A percentile compares a stretch with the other conserved stretches of the same genome.
These are phyloP conservation scores for Davidsoniella neocaledoniae DNA, from an alignment of 2,329 filamentous ascomycete species.

Conservation along the genomic window DNA sequence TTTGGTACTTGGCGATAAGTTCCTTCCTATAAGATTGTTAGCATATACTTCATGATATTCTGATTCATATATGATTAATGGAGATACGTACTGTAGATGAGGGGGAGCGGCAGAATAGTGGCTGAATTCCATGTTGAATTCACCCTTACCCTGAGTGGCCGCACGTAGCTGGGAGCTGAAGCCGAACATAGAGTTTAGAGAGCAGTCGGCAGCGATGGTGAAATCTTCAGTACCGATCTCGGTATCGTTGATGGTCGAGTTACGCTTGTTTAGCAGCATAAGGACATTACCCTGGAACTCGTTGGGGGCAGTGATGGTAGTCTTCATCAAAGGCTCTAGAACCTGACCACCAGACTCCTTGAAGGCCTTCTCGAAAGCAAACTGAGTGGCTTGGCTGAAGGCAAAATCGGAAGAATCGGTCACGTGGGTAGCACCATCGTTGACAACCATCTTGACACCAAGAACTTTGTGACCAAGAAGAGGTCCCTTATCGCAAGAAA, in stretches of 20 bases:
- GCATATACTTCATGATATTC: constrained; percentile 13
- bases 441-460: constrained; percentile 77
- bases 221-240: constrained; percentile 92
- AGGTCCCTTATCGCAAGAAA: constrained; percentile 70
- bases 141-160: constrained; percentile 92
- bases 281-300: constrained; percentile 97
- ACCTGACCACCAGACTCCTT: constrained; percentile 63
- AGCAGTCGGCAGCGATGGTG: constrained; percentile 79
- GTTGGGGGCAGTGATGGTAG: constrained; percentile 81
- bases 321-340: constrained; percentile 96
- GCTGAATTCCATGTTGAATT: constrained; percentile 98
- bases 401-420: constrained; percentile 95
- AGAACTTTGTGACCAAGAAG: constrained; percentile 87
- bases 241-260: constrained; percentile 85
- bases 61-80: neutral
- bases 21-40: constrained; percentile 33
- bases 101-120: constrained; percentile 79
- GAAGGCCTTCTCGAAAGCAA: constrained; percentile 94
- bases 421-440: constrained; percentile 91
- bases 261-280: constrained; percentile 90
- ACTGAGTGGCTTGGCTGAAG: constrained; percentile 86
- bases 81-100: constrained; percentile 62
- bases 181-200: constrained; percentile 93
- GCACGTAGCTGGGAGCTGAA: constrained; percentile 84
- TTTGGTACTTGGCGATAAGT: constrained; percentile 39